A percentile compares a stretch with the other conserved stretches of the same genome.
Conservation (phyloP, 495 filamentous ascomycete species). For the Neurospora sp. region DNA sequence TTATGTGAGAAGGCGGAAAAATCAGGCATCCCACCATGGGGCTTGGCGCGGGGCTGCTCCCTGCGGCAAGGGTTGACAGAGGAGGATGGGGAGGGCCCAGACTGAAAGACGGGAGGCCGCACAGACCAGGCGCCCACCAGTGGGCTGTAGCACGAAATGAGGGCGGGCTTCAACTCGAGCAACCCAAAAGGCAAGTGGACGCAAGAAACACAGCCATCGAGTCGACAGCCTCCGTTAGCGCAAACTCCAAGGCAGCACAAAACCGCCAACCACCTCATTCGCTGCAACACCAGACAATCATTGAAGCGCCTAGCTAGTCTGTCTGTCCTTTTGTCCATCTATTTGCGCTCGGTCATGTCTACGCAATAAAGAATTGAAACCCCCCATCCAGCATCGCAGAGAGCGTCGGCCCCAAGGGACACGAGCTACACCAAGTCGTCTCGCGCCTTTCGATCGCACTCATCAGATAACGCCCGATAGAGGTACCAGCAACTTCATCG, state of each 20-base stretch:
- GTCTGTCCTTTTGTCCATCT: neutral
- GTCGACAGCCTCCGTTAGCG: neutral
- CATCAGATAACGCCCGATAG: neutral
- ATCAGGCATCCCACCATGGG: slow-evolving; percentile 2
- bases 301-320: neutral
- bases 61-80: slow-evolving; percentile 3
- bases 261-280: neutral
- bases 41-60: slow-evolving; percentile 7
- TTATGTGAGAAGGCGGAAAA: neutral
- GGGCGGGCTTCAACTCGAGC: slow-evolving; percentile 11
- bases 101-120: slow-evolving; percentile 1
- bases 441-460: neutral
- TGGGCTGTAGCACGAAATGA: slow-evolving; percentile 11
- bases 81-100: slow-evolving; percentile 1
- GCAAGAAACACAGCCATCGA: neutral
- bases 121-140: slow-evolving; percentile 11
- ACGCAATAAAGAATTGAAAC: neutral
- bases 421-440: neutral
- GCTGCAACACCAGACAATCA: neutral
- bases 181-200: slow-evolving; percentile 6
- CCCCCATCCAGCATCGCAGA: neutral
- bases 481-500: neutral
- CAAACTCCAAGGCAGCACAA: neutral
- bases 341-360: slow-evolving; percentile 16
- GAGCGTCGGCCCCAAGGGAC: neutral